Base-by-base conservation (phyloP, 116 monocot genomes). In the Dioscorea cayenensis region DNA sequence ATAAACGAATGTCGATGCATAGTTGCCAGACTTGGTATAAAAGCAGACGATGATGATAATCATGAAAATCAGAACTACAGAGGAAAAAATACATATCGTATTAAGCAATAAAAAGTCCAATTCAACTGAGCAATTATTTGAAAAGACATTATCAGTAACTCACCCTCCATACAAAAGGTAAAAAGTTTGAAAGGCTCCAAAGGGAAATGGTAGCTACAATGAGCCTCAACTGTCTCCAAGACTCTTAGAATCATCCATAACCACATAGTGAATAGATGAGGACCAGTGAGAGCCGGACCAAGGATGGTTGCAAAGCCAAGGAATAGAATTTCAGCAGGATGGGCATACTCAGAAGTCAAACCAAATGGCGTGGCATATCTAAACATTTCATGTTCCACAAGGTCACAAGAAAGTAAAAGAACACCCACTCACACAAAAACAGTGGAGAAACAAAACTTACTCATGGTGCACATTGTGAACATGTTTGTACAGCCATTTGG, bases 401-500 rank as follows among this genome's bases (percentile, higher is more conserved):
- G 68, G 7, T 62, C 7, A 28, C 28, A 16, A 49, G 2, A 18
- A 27, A 35, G 19, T 25, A 28, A 51, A 71, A 28, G 37, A 48
- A 71, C 27, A 20, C 28, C 16, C 59, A 66, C 18, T 64, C 25
- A 22, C 13, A 28, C 1, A 72, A 0, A 64, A 16, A 20, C 22
- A 35, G 29, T 18, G 5, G 27, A 23, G 35, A 7, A 71, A 27
- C 49, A 67, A 61, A 52, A 75, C 88, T 78, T 69, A 91, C 92
- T 96, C 91, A 71, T 92, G 95, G 72, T 89, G 92, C 71, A 92
- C 76, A 69, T 89, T 91, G 80, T 96, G 96, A 71, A 96, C 68
- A 78, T 96, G 92, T 78, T 96, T 85, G 84, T 96, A 96, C 20
- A 96, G 65, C 96, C 96, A 96, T 76, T 96, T 96, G 13, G 92